Base-by-base conservation (phyloP, 495 filamentous ascomycete species). In the Tetracladium setigerum region DNA sequence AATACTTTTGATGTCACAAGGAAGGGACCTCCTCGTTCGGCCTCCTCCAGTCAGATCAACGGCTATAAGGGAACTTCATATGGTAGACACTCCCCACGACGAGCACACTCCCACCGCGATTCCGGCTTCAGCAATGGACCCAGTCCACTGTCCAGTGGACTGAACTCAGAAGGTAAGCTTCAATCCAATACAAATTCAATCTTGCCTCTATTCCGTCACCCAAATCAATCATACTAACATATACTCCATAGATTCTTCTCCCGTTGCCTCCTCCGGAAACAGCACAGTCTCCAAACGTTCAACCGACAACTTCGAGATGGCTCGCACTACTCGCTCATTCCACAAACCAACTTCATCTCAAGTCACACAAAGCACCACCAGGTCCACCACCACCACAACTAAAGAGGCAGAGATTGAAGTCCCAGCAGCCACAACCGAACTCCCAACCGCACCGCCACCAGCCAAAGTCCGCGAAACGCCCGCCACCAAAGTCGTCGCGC, bases 181-280 rank as follows among this genome's bases (percentile, higher is more conserved):
- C 37, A 27, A 27, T 3, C 22, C 22, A n/a, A n/a, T n/a, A n/a
- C n/a, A n/a, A n/a, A n/a, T n/a, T n/a, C n/a, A n/a, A n/a, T n/a
- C n/a, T n/a, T n/a, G n/a, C n/a, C n/a, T n/a, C n/a, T n/a, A 36
- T 36, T 36, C 38, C 49, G 14, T 4, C 30, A 31, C 15, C 14
- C 30, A 44, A 22, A 16, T 48, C 30, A 44, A 39, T 17, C 19
- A 49, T 22, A 37, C 49, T 61, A 31, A 59, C n/a, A n/a, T 39
- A 30, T 30, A 7, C 12, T 15, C 14, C 4, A 10, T 33, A 63
- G 60, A 53, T 34, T 47, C 43, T 22, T 59, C 61, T 11, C 61
- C 61, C 9, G 54, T 52, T 10, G 31, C 42, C 10, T 57, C 47
- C 35, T 61, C 61, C 12, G 54, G 49, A 32, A 55, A 54, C 19